Conservation (phyloP, 2,329 filamentous ascomycete genomes). For the Trichoderma citrinoviride region DNA sequence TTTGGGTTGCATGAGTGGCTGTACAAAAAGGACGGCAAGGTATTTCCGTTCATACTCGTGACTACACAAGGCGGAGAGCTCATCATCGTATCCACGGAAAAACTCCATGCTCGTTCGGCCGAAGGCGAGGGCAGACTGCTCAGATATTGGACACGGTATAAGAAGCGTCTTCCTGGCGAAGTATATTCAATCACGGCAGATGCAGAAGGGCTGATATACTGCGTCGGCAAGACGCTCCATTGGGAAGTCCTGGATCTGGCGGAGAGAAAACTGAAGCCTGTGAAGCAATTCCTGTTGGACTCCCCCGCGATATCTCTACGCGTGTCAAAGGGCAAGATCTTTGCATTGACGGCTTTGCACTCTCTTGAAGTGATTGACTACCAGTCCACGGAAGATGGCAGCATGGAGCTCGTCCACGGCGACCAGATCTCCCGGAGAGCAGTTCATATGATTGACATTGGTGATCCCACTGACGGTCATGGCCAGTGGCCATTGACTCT, state of each 20-base stretch:
- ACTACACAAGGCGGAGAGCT: slow-evolving; percentile 55
- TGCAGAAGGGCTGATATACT: slow-evolving; percentile 55
- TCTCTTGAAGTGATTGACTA: slow-evolving; percentile 57
- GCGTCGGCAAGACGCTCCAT: slow-evolving; percentile 51
- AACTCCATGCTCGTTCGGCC: slow-evolving; percentile 21
- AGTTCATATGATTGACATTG: slow-evolving; percentile 47
- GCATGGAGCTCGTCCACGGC: slow-evolving; percentile 44
- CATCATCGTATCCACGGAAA: slow-evolving; percentile 52
- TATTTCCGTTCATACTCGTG: slow-evolving; percentile 62
- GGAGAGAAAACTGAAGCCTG: slow-evolving; percentile 50
- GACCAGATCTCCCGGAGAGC: slow-evolving; percentile 47
- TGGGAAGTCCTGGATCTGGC: slow-evolving; percentile 53
- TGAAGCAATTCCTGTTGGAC: slow-evolving; percentile 48
- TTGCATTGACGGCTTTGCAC: slow-evolving; percentile 52
- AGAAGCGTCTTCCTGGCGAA: slow-evolving; percentile 44
- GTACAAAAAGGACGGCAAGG: slow-evolving; percentile 54
- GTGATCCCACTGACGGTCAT: slow-evolving; percentile 30
- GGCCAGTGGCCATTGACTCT: slow-evolving; percentile 44
- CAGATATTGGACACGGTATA: slow-evolving; percentile 54
- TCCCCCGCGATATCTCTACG: slow-evolving; percentile 53
- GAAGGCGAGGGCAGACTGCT: slow-evolving; percentile 32
- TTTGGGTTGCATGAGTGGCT: slow-evolving; percentile 63
- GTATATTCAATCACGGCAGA: slow-evolving; percentile 58
- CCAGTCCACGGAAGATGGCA: slow-evolving; percentile 36
- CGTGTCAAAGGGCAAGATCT: slow-evolving; percentile 47